Conservation (phyloP, 2,329 filamentous ascomycete genomes). For the Penicillium psychrosexuale region DNA sequence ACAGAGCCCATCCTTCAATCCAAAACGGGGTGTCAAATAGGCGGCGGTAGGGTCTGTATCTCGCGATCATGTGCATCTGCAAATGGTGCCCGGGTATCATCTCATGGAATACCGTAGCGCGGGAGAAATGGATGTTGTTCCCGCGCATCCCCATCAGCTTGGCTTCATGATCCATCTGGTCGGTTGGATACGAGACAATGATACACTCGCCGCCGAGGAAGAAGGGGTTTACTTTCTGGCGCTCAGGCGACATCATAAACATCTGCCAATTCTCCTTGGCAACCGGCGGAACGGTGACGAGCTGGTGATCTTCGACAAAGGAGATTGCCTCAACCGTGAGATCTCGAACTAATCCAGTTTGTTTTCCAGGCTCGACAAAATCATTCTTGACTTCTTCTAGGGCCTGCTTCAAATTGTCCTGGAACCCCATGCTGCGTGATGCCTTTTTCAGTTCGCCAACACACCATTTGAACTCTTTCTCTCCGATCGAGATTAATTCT, state of each 20-base stretch:
- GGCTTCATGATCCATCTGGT: slow-evolving; percentile 39
- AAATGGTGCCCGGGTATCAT: slow-evolving; percentile 52
- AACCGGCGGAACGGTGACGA: slow-evolving; percentile 55
- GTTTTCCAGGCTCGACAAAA: slow-evolving; percentile 54
- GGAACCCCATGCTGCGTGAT: slow-evolving; percentile 49
- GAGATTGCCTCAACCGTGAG: slow-evolving; percentile 52
- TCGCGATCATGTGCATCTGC: slow-evolving; percentile 50
- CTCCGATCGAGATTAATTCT: slow-evolving; percentile 18
- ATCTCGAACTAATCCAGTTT: slow-evolving; percentile 52
- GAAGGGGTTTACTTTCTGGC: slow-evolving; percentile 57
- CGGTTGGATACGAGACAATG: slow-evolving; percentile 51
- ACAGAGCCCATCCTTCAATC: slow-evolving; percentile 59
- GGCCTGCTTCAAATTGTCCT: slow-evolving; percentile 49
- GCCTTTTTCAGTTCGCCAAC: slow-evolving; percentile 54
- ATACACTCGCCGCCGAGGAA: slow-evolving; percentile 57
- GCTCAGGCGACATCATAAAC: slow-evolving; percentile 55
- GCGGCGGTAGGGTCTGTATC: slow-evolving; percentile 50
- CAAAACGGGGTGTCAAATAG: slow-evolving; percentile 59
- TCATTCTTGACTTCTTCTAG: slow-evolving; percentile 57
- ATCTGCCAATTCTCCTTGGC: slow-evolving; percentile 55
- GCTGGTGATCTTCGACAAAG: slow-evolving; percentile 54
- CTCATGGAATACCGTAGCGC: slow-evolving; percentile 61
- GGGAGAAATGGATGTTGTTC: slow-evolving; percentile 57
- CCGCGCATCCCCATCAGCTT: slow-evolving; percentile 57
- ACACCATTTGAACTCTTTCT: slow-evolving; percentile 52